Base-by-base conservation (phyloP, 139 green algal genomes). In the Astrephomene gubernaculifera region DNA sequence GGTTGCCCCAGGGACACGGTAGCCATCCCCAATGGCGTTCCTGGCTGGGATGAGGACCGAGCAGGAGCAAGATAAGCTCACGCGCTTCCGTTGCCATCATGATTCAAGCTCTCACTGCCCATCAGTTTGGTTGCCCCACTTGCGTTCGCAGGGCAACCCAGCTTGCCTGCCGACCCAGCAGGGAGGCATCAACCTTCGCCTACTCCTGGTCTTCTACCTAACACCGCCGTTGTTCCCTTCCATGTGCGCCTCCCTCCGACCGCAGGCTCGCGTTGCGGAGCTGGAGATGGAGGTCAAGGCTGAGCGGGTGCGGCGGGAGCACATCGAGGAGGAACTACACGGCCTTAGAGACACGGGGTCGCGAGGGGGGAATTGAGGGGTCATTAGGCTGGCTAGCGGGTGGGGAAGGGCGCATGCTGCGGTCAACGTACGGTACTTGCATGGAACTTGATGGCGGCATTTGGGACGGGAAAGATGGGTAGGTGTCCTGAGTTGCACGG, bases 281-380 rank as follows among this genome's bases (percentile, higher is more conserved):
- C 36, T 82, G 38, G 75, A 82, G 57, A 1, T 54, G 57, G 75
- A 82, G 75, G 25, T 82, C 2, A 19, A 36, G 39, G 75, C 75
- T 29, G 75, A 82, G 39, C 75, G 57, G 35, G 75, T 49, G 57
- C 44, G 41, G 38, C 57, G 75, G 31, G 31, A 25, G 4, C 25
- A 39, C 27, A 54, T 82, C 39, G 75, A 82, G 57, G 38, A 39
- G 12, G 75, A 82, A 39, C 44, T 82, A 39, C 33, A 39, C 6
- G 6, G 10, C 2, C 25, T 81, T 24, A 25, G 73, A 53, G 53
- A 81, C 21, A 70, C 31, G 4, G 27, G 12, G 4, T 70, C 53
- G 14, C 35, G 53, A 2, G 67, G 67, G 10, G 67, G 38, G 1
- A 31, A n/a, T n/a, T n/a, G n/a, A n/a, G n/a, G n/a, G n/a, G n/a